Base-by-base conservation (phyloP, 1,139 yeast genomes). In the Debaryomycetaceae sp. region DNA sequence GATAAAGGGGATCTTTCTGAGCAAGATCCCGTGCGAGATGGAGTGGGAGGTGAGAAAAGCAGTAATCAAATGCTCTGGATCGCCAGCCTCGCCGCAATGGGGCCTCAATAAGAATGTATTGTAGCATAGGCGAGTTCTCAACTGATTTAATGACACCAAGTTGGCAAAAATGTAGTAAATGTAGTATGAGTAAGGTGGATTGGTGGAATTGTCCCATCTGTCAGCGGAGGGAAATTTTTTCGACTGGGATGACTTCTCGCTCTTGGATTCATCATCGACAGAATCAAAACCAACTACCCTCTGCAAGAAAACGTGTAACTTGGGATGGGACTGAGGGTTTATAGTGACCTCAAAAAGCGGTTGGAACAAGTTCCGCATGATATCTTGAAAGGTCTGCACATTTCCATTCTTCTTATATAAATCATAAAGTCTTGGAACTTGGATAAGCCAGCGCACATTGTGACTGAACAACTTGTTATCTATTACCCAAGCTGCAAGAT, bases 41-140 rank as follows among this genome's bases (percentile, higher is more conserved):
- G 95, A 88, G 59, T 93, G 95, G 1, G 97, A 83, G 0, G 95
- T 82, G 58, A 95, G 69, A 59, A 87, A 95, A 0, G 99, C 95
- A 45, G 93, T 79, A 38, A 91, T 89, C 61, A 95, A 76, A 68
- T 95, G 99, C 58, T 91, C 98, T 1, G 99, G 97, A 58, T 95
- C 98, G 44, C 99, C 99, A 5, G 99, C 99, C 66, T 95, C 99
- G 52, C 99, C 99, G 57, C 97, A 88, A 63, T 95, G 99, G 2
- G 99, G 99, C 58, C 99, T 80, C 55, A 95, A 72, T 17, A 89
- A 95, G 66, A 95, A 84, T 0, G 98, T 91, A 61, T 88, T 91
- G 66, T 80, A 87, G 0, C 87, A 85, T 44, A 90, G 75, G 49
- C 71, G 75, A 37, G 75, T 68, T 66, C 99, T 81, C 79, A 93